A percentile compares a stretch with the other conserved stretches of the same genome.
phyloP scores from a whole-genome alignment of 2,329 filamentous ascomycete genomes.

The Pezicula rhizophila region DNA sequence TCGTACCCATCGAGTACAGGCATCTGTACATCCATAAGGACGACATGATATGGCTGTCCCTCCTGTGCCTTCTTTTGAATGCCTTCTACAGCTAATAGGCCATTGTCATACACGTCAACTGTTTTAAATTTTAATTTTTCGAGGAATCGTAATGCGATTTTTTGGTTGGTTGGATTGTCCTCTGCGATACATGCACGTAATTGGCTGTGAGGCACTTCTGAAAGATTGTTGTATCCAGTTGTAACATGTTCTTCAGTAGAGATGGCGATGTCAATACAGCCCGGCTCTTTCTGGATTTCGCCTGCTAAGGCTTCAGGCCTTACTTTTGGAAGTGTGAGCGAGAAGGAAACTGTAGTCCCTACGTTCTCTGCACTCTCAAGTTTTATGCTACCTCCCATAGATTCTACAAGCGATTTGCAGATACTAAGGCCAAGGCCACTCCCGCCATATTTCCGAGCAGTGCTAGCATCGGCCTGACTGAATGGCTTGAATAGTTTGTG shows the following conservation, averaged over 20 bases:
- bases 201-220: neutral
- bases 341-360: conserved; percentile 71
- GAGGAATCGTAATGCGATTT: conserved; percentile 87
- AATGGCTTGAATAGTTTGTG: conserved; percentile 88
- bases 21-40: conserved; percentile 97
- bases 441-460: conserved; percentile 83
- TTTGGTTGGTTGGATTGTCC: conserved; percentile 91
- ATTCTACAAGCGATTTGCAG: conserved; percentile 89
- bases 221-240: too few species aligned
- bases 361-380: conserved; percentile 69
- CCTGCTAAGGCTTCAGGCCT: conserved; percentile 53
- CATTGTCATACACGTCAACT: conserved; percentile 86
- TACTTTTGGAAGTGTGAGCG: conserved; percentile 67
- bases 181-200: conserved; percentile 89
- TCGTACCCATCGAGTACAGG: conserved; percentile 89
- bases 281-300: conserved; percentile 37
- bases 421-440: conserved; percentile 89
- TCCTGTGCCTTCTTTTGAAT: conserved; percentile 67
- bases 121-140: conserved; percentile 73
- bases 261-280: too few species aligned
- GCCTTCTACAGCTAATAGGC: conserved; percentile 79
- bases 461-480: conserved; percentile 86
- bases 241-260: too few species aligned
- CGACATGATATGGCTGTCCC: conserved; percentile 76
- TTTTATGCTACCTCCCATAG: conserved; percentile 79